phyloP scores from a whole-genome alignment of 805 yeast genomes.

The Cyberlindnera xishuangbannaensis region DNA sequence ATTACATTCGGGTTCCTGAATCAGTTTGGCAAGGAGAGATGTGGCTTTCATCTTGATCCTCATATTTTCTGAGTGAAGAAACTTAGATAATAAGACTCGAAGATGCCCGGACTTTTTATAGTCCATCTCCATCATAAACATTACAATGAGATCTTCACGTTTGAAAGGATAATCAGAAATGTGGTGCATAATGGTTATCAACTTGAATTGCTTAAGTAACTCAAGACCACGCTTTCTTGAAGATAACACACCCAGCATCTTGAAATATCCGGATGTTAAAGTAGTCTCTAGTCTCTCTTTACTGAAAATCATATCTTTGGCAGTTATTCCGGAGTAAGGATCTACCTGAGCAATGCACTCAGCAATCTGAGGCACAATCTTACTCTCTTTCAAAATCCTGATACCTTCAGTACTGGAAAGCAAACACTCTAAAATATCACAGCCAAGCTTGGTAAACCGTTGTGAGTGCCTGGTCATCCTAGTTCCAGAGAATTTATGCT shows the following conservation, averaged over 20 bases:
- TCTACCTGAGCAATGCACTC: conserved; percentile 85
- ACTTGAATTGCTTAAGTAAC: conserved; percentile 75
- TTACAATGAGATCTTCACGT: conserved; percentile 50
- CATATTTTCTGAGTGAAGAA: conserved; percentile 49
- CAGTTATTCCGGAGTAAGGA: conserved; percentile 67
- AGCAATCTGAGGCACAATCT: conserved; percentile 80
- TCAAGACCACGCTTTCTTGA: conserved; percentile 54
- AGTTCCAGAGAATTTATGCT: conserved; percentile 64
- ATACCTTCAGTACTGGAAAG: conserved; percentile 61
- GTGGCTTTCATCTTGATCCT: conserved; percentile 55
- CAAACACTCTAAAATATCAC: conserved; percentile 63
- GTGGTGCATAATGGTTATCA: conserved; percentile 75
- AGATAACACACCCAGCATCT: conserved; percentile 70
- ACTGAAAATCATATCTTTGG: conserved; percentile 71
- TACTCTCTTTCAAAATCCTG: conserved; percentile 60
- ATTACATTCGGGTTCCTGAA: conserved; percentile 34
- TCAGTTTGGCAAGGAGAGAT: conserved; percentile 38
- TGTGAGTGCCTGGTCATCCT: conserved; percentile 45
- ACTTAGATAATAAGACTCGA: conserved; percentile 58
- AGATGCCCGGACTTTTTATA: conserved; percentile 58
- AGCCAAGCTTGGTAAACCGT: conserved; percentile 65
- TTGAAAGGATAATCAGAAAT: conserved; percentile 48
- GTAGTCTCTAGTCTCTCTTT: conserved; percentile 54
- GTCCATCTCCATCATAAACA: conserved; percentile 58
- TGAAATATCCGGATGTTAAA: conserved; percentile 69